Evolutionary conservation across 2,329 filamentous ascomycete species (phyloP), one percentile per base, ranked within the genome.

Genomic region (Akanthomyces uredinophilus): DNA sequence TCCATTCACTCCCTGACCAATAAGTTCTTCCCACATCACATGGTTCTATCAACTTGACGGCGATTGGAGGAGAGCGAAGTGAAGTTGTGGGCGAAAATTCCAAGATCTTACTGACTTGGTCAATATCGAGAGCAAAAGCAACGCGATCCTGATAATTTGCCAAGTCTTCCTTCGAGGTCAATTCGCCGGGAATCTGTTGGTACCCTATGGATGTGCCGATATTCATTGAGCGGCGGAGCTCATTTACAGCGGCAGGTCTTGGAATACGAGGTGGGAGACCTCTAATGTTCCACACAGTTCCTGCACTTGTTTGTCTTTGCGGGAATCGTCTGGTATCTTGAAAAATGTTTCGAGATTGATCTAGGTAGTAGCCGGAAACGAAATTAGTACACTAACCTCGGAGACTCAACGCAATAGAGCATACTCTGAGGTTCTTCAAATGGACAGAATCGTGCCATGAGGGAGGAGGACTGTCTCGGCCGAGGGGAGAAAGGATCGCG

Each of bases 101-200:
- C 35, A 96, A 79, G 16, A 96, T 78, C 64, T 85, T 85, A 29
- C 83, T 80, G 35, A 84, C 79, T 51, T 85, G 86, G 70, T 96
- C 87, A 64, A 98, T 82, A n/a, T 90, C 84, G 57, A 98, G 80
- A 3, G 95, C 95, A 18, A 88, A 78, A 10, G 93, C 92, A 61
- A 99, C 76, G 32, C 92, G 86, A 46, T 84, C 83, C 68, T 90
- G 85, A 70, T 96, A 90, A 58, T 84, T 86, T 62, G 88, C 84
- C 14, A 82, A 76, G 46, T 91, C 85, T 43, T 90, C 85, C 43
- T 84, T 81, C 1, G 78, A 71, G 51, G 73, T 79, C 6, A 76
- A 71, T 39, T 90, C 84, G 43, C 84, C 80, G 1, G 78, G 71
- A 50, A 74, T 79, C 5, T 76, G 71, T 87, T 91, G 1, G 88